Conservation (phyloP, 1,284 basidiomycete genomes). For the Trichosporon inkin region DNA sequence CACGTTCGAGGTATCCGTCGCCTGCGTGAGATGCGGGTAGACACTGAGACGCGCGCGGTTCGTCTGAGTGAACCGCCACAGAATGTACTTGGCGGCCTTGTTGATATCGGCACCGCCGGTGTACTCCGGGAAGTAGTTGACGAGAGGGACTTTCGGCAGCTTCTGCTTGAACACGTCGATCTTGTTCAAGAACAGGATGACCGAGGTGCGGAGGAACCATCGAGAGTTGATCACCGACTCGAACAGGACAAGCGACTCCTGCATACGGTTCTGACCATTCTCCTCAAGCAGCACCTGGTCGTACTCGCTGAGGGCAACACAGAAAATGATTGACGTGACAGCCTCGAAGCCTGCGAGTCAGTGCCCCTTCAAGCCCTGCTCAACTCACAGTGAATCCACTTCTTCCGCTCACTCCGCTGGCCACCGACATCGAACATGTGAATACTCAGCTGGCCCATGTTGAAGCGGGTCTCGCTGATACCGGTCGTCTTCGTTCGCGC, state of each 20-base stretch:
- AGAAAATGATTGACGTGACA: constrained; percentile 93
- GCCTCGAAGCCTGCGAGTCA: constrained; percentile 64
- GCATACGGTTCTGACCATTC: constrained; percentile 81
- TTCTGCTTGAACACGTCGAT: constrained; percentile 95
- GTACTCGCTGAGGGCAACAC: constrained; percentile 89
- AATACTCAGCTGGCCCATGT: constrained; percentile 54
- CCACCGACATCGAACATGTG: constrained; percentile 91
- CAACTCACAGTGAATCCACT: constrained; percentile 79
- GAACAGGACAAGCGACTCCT: constrained; percentile 86
- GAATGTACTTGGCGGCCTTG: constrained; percentile 95
- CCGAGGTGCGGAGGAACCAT: constrained; percentile 90
- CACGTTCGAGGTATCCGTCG: constrained; percentile 62
- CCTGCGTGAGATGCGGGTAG: constrained; percentile 75
- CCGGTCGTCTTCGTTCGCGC: constrained; percentile 89
- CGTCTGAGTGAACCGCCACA: constrained; percentile 95
- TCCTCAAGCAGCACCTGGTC: constrained; percentile 83
- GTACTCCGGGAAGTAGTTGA: constrained; percentile 91
- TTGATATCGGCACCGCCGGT: constrained; percentile 88
- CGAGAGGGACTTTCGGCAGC: constrained; percentile 77
- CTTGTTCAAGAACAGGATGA: constrained; percentile 92
- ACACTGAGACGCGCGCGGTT: constrained; percentile 83
- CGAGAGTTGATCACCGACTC: constrained; percentile 96
- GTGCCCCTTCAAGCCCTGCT: not conserved
- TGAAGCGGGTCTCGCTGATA: constrained; percentile 78
- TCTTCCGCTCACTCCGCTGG: constrained; percentile 87